phyloP scores from a whole-genome alignment of 257 asterid species.

The Datura wrightii region DNA sequence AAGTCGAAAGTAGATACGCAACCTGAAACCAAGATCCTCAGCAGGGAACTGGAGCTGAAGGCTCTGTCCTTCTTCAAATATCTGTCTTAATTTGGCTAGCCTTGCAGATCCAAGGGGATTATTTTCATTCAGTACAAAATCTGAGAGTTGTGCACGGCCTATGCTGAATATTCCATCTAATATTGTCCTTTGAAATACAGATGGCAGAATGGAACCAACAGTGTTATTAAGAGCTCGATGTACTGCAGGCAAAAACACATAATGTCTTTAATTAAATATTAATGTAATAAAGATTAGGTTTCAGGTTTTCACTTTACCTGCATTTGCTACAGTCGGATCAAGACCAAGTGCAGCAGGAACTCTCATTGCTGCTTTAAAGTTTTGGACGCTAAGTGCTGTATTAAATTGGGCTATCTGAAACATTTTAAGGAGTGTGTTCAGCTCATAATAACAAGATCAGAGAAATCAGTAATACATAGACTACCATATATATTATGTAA shows the following conservation, averaged over 20 bases:
- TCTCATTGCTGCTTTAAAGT: constrained; percentile 87
- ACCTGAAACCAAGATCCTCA: constrained; percentile 98
- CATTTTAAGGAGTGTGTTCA: background rate
- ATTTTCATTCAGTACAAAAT: constrained; percentile 68
- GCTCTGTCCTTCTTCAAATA: constrained; percentile 88
- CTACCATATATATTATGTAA: background rate
- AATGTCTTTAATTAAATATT: constrained; percentile 10
- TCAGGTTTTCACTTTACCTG: constrained; percentile 56
- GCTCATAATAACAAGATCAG: background rate
- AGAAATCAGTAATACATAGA: background rate
- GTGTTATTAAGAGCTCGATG: constrained; percentile 68
- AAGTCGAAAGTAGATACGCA: background rate
- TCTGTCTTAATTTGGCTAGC: constrained; percentile 69
- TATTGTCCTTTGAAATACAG: constrained; percentile 64
- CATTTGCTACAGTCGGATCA: constrained; percentile 81
- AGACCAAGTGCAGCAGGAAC: constrained; percentile 99
- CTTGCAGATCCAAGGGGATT: constrained; percentile 87
- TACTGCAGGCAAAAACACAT: constrained; percentile 50
- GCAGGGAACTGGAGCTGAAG: constrained; percentile 99
- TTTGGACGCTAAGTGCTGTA: constrained; percentile 83
- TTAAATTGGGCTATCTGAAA: constrained; percentile 80
- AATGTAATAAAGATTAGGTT: constrained; percentile 16
- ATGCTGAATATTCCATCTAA: constrained; percentile 80
- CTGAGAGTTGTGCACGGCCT: constrained; percentile 89
- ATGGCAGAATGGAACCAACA: constrained; percentile 72